Evolutionary conservation across 495 filamentous ascomycete genomes (phyloP).

Genomic region (Staphylotrichum tortipilum): DNA sequence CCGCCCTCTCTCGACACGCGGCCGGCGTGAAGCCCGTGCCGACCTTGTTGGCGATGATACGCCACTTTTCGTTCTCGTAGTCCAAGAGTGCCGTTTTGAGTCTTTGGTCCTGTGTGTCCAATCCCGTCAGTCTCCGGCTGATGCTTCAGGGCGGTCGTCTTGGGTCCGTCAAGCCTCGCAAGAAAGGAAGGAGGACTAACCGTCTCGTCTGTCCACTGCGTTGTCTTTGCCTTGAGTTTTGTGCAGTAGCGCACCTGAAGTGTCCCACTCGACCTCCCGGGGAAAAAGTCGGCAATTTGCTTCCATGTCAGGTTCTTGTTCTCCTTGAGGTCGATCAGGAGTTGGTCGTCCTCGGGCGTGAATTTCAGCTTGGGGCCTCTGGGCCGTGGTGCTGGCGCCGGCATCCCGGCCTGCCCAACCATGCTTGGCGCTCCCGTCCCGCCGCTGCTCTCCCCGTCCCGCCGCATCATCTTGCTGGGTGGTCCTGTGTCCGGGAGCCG

Average conservation of each 20-base stretch:
- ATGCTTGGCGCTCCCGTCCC: conserved; percentile 54
- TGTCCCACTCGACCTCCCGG: conserved; percentile 76
- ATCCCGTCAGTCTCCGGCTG: background rate
- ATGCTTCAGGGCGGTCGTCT: background rate
- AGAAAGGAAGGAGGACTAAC: conserved; percentile 42
- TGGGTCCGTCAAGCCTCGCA: background rate
- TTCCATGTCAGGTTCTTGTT: conserved; percentile 91
- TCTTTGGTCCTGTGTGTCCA: conserved; percentile 55
- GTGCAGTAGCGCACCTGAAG: conserved; percentile 91
- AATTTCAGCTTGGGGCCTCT: conserved; percentile 83
- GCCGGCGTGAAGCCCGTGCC: conserved; percentile 75
- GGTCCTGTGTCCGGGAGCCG: conserved; percentile 57
- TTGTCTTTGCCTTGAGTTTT: conserved; percentile 83
- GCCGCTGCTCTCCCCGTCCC: conserved; percentile 38
- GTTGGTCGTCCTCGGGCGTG: conserved; percentile 76
- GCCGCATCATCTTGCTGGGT: conserved; percentile 48
- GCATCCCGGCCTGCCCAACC: conserved; percentile 78
- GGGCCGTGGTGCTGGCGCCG: conserved; percentile 62
- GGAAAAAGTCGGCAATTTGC: conserved; percentile 91
- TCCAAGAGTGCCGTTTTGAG: conserved; percentile 72
- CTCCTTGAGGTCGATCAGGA: conserved; percentile 82
- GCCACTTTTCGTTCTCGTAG: conserved; percentile 87
- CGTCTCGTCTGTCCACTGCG: conserved; percentile 86
- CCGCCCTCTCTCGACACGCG: conserved; percentile 74
- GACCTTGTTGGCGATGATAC: conserved; percentile 77